Conservation (phyloP, 1,284 basidiomycete genomes). For the Ceratobasidium sp. region DNA sequence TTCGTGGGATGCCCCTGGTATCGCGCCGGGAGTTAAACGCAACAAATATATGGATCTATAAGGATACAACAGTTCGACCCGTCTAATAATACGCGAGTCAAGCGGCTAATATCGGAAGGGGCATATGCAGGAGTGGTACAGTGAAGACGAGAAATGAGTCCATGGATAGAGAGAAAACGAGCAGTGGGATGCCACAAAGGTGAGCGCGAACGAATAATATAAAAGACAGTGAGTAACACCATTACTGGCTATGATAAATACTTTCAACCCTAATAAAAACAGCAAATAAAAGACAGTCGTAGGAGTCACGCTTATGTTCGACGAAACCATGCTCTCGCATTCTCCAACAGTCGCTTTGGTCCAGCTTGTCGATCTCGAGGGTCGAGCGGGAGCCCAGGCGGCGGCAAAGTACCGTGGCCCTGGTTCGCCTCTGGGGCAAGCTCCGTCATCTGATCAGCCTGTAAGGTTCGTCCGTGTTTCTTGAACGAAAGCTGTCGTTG, state of each 20-base stretch:
- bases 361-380: slow-evolving; percentile 8
- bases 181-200: slow-evolving; percentile 3
- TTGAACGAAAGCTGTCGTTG: slow-evolving; percentile 12
- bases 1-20: too few species aligned
- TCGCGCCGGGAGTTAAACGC: too few species aligned
- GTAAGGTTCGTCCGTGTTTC: background rate
- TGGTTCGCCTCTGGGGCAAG: background rate
- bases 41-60: too few species aligned
- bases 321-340: slow-evolving; percentile 35
- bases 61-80: too few species aligned
- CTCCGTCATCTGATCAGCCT: background rate
- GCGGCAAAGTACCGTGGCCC: background rate
- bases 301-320: background rate
- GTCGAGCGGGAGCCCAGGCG: background rate
- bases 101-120: background rate
- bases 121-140: background rate
- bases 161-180: background rate
- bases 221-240: slow-evolving; percentile 1
- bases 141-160: background rate
- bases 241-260: background rate
- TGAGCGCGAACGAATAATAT: too few species aligned
- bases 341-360: slow-evolving; percentile 29
- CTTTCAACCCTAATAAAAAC: slow-evolving; percentile 1
- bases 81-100: background rate
- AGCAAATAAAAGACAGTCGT: background rate